Evolutionary conservation across 164 flowering plant species (phyloP).

Genomic region (Stephania japonica): DNA sequence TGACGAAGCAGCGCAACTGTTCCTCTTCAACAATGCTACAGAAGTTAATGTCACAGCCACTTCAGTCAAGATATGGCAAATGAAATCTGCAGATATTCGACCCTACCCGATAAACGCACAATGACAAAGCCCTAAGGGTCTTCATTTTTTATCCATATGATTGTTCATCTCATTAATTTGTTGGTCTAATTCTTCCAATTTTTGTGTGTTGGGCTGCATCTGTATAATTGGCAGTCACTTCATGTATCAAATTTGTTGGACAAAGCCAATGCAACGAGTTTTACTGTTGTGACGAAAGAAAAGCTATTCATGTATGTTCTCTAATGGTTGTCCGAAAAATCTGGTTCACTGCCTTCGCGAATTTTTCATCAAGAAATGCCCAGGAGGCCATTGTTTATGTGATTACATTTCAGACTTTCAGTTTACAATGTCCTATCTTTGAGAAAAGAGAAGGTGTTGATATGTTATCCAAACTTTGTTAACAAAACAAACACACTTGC

Average conservation of each 20-base stretch:
- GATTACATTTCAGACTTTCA: too few relatives aligned
- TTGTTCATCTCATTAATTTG: neutral
- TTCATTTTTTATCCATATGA: neutral
- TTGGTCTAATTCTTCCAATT: neutral
- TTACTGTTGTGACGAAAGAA: neutral
- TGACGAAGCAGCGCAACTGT: conserved; percentile 43
- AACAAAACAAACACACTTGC: too few relatives aligned
- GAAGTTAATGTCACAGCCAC: conserved; percentile 37
- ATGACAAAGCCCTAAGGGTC: neutral
- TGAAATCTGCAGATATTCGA: conserved; percentile 18
- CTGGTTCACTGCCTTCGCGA: neutral
- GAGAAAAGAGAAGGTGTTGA: too few relatives aligned
- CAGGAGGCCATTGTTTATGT: too few relatives aligned
- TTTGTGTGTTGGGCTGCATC: neutral
- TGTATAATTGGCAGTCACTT: neutral
- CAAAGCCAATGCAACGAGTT: neutral
- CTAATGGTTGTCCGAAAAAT: neutral
- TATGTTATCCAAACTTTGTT: too few relatives aligned
- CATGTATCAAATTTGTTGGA: neutral
- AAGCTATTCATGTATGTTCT: neutral
- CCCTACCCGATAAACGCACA: neutral
- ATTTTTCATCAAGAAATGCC: too few relatives aligned
- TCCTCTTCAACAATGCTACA: conserved; percentile 82
- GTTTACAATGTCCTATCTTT: too few relatives aligned
- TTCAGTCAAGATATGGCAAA: conserved; percentile 63